Base-by-base conservation (phyloP, 352 stramenopile genomes). In the Pythium chondricola region DNA sequence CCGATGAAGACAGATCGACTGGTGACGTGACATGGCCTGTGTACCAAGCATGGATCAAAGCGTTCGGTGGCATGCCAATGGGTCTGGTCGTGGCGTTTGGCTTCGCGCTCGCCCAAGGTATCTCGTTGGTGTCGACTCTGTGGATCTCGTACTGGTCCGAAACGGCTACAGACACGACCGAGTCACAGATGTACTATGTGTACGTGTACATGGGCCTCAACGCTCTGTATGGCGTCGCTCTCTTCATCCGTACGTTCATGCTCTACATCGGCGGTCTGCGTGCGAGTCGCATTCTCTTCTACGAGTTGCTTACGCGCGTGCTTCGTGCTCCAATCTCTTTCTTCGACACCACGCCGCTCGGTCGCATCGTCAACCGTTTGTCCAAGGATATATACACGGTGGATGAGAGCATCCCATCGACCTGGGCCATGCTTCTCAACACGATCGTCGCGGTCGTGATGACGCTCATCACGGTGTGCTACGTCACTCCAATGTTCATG, bases 131-230 rank as follows among this genome's bases (percentile, higher is more conserved):
- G 37, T 90, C 58, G 50, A 95, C 58, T 58, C 97, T 56, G 11
- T 97, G 84, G 79, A 48, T 98, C 4, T 93, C 90, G n/a, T 91
- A 96, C 53, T 98, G 93, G 89, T 91, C 89, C 20, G 72, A 92
- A 41, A 52, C 96, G 54, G 48, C 74, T 1, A 38, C 67, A 21
- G 61, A 78, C 25, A 62, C 77, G 43, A 45, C 61, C 26, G 48
- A 78, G 38, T 87, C 74, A 29, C 61, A 85, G 43, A 79, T 86
- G 68, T 93, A 71, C 57, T 94, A 86, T 43, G 57, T 95, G 27
- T 80, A 81, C 44, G 67, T 95, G 32, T 96, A 91, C 59, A 73
- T 90, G 52, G 69, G 67, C 21, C 74, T 96, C 50, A 78, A 88
- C 63, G 51, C 63, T 17, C 48, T 56, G 17, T 86, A 72, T 22